Evolutionary conservation across 2,329 filamentous ascomycete species (phyloP).

Genomic region (Teratosphaeria destructans): DNA sequence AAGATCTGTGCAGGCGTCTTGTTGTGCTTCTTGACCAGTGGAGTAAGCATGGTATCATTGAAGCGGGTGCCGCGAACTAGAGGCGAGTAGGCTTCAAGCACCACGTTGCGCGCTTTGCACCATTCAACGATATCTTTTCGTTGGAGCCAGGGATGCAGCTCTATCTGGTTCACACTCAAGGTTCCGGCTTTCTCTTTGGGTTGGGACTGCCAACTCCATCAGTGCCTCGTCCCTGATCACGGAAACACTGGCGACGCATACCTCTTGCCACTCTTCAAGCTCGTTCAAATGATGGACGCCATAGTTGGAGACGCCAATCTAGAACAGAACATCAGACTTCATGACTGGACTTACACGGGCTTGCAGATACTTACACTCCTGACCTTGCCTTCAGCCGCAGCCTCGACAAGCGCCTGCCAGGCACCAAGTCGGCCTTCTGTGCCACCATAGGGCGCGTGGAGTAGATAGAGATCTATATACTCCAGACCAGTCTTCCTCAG

Average conservation of each 20-base stretch:
- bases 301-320: slow-evolving; percentile 42
- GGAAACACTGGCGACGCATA: not conserved
- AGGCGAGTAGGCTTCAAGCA: slow-evolving; percentile 38
- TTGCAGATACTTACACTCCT: slow-evolving; percentile 29
- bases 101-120: slow-evolving; percentile 48
- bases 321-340: no score
- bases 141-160: slow-evolving; percentile 80
- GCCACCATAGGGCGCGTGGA: slow-evolving; percentile 46
- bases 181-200: not conserved
- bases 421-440: slow-evolving; percentile 39
- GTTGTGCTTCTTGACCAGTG: slow-evolving; percentile 44
- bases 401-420: slow-evolving; percentile 46
- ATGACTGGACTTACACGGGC: no score
- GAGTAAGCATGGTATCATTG: slow-evolving; percentile 43
- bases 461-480: slow-evolving; percentile 37
- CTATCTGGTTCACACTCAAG: slow-evolving; percentile 69
- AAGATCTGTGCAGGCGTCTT: slow-evolving; percentile 51
- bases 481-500: slow-evolving; percentile 47
- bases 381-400: slow-evolving; percentile 41
- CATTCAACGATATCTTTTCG: slow-evolving; percentile 71
- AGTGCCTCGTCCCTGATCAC: not conserved
- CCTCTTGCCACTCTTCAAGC: slow-evolving; percentile 43
- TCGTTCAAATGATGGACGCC: slow-evolving; percentile 47
- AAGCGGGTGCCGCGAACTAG: slow-evolving; percentile 36
- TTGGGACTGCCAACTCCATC: not conserved